These are phyloP conservation scores for Erodium moschatum DNA, from an alignment of 441 rosid species.

Conservation along the genomic window DNA sequence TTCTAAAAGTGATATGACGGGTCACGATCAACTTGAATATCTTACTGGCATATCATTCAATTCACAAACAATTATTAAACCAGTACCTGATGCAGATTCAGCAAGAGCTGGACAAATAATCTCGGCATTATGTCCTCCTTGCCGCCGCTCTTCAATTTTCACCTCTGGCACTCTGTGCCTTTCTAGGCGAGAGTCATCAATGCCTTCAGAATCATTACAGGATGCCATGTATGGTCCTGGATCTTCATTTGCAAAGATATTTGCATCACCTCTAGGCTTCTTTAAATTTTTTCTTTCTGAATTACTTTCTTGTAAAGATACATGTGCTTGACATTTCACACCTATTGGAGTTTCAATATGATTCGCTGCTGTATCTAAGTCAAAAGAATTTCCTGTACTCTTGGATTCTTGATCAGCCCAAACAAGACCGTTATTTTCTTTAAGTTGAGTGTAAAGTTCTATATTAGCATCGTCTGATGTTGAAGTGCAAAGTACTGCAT, in stretches of 20 bases:
- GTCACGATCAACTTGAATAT: neutral
- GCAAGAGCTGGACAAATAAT: constrained; percentile 21
- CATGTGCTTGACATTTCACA: constrained; percentile 25
- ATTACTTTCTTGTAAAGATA: constrained; percentile 24
- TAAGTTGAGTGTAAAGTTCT: constrained; percentile 13
- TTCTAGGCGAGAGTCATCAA: constrained; percentile 23
- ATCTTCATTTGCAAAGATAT: constrained; percentile 20
- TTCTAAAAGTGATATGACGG: neutral
- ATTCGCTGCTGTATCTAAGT: neutral
- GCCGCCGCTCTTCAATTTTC: constrained; percentile 30
- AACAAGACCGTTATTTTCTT: constrained; percentile 12
- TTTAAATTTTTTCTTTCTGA: constrained; percentile 24
- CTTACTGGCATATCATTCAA: neutral
- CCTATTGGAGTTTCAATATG: constrained; percentile 7
- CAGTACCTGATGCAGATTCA: constrained; percentile 38
- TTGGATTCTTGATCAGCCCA: neutral
- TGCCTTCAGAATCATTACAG: constrained; percentile 13
- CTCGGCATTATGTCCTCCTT: constrained; percentile 23
- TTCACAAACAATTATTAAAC: neutral
- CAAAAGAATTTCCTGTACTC: neutral
- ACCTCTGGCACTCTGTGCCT: constrained; percentile 19
- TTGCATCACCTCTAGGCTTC: constrained; percentile 22
- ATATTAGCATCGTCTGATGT: neutral
- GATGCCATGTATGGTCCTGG: constrained; percentile 9
- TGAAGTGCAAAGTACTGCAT: neutral